These are phyloP conservation scores for Zygoascus meyerae DNA, from an alignment of 1,139 yeast species.

Conservation along the genomic window DNA sequence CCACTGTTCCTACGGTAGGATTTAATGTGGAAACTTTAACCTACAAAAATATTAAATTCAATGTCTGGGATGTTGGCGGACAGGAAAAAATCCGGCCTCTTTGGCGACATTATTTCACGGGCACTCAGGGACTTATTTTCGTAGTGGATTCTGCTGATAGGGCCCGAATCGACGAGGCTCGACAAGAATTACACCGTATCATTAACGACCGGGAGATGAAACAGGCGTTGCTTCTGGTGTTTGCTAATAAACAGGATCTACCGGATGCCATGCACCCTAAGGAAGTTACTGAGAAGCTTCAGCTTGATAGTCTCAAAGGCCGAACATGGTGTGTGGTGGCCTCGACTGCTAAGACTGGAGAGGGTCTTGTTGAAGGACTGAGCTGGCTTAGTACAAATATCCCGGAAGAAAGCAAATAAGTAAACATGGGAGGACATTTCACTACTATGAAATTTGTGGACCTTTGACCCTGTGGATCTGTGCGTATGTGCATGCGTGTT, in stretches of 20 bases:
- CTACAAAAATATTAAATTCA: slow-evolving; percentile 80
- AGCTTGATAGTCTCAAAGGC: slow-evolving; percentile 77
- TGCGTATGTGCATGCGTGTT: not conserved
- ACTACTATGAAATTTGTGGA: too few species aligned
- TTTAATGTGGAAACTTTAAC: slow-evolving; percentile 91
- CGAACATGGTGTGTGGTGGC: slow-evolving; percentile 90
- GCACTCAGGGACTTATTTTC: slow-evolving; percentile 88
- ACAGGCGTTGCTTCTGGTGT: slow-evolving; percentile 69
- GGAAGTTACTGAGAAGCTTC: slow-evolving; percentile 79
- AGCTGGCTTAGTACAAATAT: slow-evolving; percentile 79
- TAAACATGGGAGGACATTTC: too few species aligned
- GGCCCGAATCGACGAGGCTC: slow-evolving; percentile 69
- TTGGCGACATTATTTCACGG: slow-evolving; percentile 94
- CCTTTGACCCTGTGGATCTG: too few species aligned
- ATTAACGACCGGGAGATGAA: slow-evolving; percentile 75
- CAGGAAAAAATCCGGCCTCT: slow-evolving; percentile 92
- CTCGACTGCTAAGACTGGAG: slow-evolving; percentile 87
- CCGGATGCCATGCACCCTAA: slow-evolving; percentile 90
- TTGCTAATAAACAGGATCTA: slow-evolving; percentile 88
- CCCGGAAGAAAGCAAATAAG: slow-evolving; percentile 30
- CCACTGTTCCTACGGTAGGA: slow-evolving; percentile 91
- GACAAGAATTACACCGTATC: slow-evolving; percentile 70
- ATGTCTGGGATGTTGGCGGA: slow-evolving; percentile 98
- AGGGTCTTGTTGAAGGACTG: slow-evolving; percentile 84
- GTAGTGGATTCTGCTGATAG: slow-evolving; percentile 81